Evolutionary conservation across 2,329 filamentous ascomycete species (phyloP).

Genomic region (Alternaria longipes): DNA sequence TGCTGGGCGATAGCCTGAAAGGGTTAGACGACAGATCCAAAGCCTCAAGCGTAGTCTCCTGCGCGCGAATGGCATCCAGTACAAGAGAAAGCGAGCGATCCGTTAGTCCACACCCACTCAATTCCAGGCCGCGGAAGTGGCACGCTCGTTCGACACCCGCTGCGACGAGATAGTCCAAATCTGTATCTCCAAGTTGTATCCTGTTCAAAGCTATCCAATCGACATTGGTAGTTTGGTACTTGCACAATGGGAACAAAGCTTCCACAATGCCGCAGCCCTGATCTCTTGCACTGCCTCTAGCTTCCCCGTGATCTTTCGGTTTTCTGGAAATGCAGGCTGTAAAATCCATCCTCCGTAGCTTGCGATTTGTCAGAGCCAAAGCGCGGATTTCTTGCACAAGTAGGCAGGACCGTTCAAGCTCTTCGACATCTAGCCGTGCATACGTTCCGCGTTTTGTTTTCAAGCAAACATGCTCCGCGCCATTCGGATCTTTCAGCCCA

Average conservation of each 20-base stretch:
- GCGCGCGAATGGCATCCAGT: conserved; percentile 69
- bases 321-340: conserved; percentile 67
- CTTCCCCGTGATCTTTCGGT: conserved; percentile 55
- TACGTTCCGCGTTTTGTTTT: conserved; percentile 67
- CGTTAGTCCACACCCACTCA: conserved; percentile 69
- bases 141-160: conserved; percentile 72
- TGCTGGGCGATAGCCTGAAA: conserved; percentile 69
- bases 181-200: conserved; percentile 74
- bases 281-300: conserved; percentile 61
- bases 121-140: conserved; percentile 72
- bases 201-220: conserved; percentile 76
- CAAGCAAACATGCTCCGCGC: conserved; percentile 69
- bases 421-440: conserved; percentile 61
- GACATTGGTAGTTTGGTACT: conserved; percentile 72
- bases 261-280: conserved; percentile 75
- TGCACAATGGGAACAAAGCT: conserved; percentile 73
- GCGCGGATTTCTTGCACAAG: conserved; percentile 75
- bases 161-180: conserved; percentile 72
- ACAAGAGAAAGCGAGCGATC: conserved; percentile 69
- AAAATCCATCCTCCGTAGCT: conserved; percentile 71
- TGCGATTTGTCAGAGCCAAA: conserved; percentile 71
- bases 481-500: conserved; percentile 66
- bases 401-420: conserved; percentile 65
- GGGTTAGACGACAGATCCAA: conserved; percentile 74
- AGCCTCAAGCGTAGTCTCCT: conserved; percentile 72